Base-by-base conservation (phyloP, 495 filamentous ascomycete species). In the Apodospora peruviana region DNA sequence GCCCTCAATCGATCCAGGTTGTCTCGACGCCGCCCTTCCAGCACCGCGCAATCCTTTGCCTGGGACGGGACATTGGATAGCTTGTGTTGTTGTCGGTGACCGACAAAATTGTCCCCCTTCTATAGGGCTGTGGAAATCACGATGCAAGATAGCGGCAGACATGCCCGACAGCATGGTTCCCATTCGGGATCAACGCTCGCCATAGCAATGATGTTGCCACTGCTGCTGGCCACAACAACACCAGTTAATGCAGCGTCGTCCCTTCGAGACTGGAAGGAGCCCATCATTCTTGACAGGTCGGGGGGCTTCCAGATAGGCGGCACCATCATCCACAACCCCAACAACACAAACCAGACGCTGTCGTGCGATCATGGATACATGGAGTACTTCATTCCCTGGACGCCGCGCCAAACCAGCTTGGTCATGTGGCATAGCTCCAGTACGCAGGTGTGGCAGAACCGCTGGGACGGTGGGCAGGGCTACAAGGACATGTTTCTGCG, bases 401-500 rank as follows among this genome's bases (percentile, higher is more conserved):
- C 40, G 14, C 69, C 68, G 14, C 66, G 71, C n/a, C 58, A 55
- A 36, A 73, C 71, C 5, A 64, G 60, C 39, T 54, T 76, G 17
- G 65, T 74, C 22, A 69, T 76, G 66, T 76, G 73, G 73, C 73
- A 76, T 52, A 70, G 64, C 52, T 70, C 71, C 1, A 66, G 56
- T 53, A 72, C 70, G 4, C 73, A 76, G 52, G 66, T 64, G 8
- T 74, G 51, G 48, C 73, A 76, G 45, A 76, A 76, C 49, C 66
- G 69, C 2, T 76, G 67, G 67, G 71, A 69, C 56, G 73, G 70
- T 34, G 71, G 71, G 37, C 63, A 68, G 24, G 71, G 73, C 41
- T 76, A 66, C 61, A 75, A 75, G 55, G 73, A 76, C 58, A 70
- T 64, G 64, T 75, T 73, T 46, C 54, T 76, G 16, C 65, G 70